Percentiles rank a stretch among this genome's conserved stretches.
Conservation (phyloP, 164 flowering plant genomes). For the Akebia trifoliata region DNA sequence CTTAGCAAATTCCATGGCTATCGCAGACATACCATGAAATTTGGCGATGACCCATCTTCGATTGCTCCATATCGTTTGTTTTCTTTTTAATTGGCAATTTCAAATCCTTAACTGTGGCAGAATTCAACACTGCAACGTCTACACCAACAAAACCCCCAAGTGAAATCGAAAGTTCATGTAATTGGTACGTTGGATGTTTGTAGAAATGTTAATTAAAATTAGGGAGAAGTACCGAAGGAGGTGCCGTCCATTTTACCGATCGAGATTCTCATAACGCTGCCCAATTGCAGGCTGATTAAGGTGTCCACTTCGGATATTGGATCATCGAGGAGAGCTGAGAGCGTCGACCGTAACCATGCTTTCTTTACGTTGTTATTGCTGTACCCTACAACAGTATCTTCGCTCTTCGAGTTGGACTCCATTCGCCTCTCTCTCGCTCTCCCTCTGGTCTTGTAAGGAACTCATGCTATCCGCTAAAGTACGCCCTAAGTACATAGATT, state of each 20-base stretch:
- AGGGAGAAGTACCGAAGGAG: conserved; percentile 49
- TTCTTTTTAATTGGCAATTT: conserved; percentile 62
- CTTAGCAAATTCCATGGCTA: no score
- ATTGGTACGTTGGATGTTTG: conserved; percentile 26
- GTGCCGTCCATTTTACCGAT: conserved; percentile 60
- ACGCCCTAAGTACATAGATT: no score
- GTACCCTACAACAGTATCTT: conserved; percentile 34
- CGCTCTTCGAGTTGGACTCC: conserved; percentile 20
- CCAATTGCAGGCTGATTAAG: conserved; percentile 71
- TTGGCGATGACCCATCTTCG: conserved; percentile 92
- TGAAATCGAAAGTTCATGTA: background rate
- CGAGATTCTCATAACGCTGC: conserved; percentile 86
- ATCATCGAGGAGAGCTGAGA: conserved; percentile 61
- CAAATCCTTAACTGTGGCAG: conserved; percentile 81
- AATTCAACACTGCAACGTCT: conserved; percentile 77
- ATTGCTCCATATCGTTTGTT: conserved; percentile 68
- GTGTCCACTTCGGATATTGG: conserved; percentile 82
- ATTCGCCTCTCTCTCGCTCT: conserved; percentile 15
- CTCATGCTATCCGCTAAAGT: no score
- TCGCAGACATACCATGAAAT: conserved; percentile 56
- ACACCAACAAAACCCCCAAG: conserved; percentile 10
- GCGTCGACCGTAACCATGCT: conserved; percentile 56
- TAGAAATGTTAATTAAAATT: conserved; percentile 22
- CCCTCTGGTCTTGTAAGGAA: no score
- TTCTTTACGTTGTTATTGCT: conserved; percentile 44